Evolutionary conservation across 805 yeast species (phyloP).

Genomic region (Candida caryicola): DNA sequence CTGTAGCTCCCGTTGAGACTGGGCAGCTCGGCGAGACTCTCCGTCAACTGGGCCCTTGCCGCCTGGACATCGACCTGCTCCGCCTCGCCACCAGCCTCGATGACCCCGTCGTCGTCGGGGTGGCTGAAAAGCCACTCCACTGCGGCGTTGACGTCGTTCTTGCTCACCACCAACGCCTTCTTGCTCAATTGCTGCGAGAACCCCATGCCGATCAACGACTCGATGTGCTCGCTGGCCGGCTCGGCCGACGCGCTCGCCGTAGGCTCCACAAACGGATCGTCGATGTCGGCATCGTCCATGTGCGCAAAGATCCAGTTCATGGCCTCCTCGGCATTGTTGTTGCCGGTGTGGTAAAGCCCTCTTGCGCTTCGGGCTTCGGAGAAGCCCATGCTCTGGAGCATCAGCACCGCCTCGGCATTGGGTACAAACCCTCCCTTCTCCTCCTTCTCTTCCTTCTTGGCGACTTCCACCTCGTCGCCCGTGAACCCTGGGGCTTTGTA

Average conservation of each 20-base stretch:
- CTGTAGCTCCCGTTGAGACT: slow-evolving; percentile 35
- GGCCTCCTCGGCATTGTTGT: slow-evolving; percentile 63
- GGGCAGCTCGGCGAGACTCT: slow-evolving; percentile 11
- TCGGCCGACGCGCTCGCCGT: slow-evolving; percentile 15
- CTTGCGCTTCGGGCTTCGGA: slow-evolving; percentile 59
- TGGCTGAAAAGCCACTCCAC: slow-evolving; percentile 88
- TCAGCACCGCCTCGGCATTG: slow-evolving; percentile 50
- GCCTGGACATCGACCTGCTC: slow-evolving; percentile 27
- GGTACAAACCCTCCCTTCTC: slow-evolving; percentile 43
- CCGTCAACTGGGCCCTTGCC: slow-evolving; percentile 16
- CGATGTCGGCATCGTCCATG: slow-evolving; percentile 80
- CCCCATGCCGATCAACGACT: slow-evolving; percentile 70
- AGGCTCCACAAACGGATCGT: slow-evolving; percentile 49
- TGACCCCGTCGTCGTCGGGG: slow-evolving; percentile 72
- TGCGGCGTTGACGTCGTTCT: slow-evolving; percentile 66
- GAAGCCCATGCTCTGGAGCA: slow-evolving; percentile 84
- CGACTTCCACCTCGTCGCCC: slow-evolving; percentile 23
- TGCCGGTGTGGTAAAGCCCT: slow-evolving; percentile 74
- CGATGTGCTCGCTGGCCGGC: slow-evolving; percentile 39
- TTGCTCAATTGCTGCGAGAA: slow-evolving; percentile 61
- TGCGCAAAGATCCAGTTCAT: slow-evolving; percentile 89
- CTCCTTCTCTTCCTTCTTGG: slow-evolving; percentile 17
- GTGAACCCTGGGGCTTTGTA: slow-evolving; percentile 43
- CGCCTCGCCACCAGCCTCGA: slow-evolving; percentile 22
- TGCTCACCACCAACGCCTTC: slow-evolving; percentile 64